Conservation (phyloP, 768 basidiomycete species). For the Auricularia sp. region DNA sequence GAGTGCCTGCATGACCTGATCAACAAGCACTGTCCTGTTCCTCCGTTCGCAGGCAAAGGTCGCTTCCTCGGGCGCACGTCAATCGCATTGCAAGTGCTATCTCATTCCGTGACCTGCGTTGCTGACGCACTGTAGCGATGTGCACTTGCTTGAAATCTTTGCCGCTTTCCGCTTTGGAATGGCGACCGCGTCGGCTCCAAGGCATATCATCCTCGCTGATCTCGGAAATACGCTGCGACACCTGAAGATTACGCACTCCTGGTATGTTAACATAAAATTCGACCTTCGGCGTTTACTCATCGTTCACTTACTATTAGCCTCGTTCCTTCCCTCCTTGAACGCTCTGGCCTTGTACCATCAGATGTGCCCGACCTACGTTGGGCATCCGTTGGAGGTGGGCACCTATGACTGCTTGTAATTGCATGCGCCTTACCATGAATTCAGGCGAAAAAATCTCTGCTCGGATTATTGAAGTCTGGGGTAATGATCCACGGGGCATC, state of each 20-base stretch:
- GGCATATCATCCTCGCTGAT: neutral
- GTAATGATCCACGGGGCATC: neutral
- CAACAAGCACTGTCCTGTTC: neutral
- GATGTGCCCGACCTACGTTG: neutral
- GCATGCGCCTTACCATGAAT: neutral
- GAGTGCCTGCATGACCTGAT: neutral
- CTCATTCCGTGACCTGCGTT: neutral
- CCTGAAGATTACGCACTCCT: neutral
- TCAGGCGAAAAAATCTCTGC: neutral
- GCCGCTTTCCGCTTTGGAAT: neutral
- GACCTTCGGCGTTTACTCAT: neutral
- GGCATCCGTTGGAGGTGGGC: neutral
- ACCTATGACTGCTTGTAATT: neutral
- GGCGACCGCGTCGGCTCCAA: neutral
- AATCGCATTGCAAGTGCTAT: neutral
- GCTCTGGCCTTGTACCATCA: neutral
- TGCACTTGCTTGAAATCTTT: neutral
- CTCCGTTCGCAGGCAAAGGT: neutral
- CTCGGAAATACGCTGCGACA: neutral
- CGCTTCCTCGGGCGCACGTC: neutral
- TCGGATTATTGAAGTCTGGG: neutral
- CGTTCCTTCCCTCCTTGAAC: neutral
- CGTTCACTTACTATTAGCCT: neutral
- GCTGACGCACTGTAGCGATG: neutral
- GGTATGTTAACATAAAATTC: neutral